Percentiles rank a stretch among this genome's conserved stretches.
Evolutionary conservation across 768 basidiomycete genomes (phyloP).

Genomic region (Boletales sp.): DNA sequence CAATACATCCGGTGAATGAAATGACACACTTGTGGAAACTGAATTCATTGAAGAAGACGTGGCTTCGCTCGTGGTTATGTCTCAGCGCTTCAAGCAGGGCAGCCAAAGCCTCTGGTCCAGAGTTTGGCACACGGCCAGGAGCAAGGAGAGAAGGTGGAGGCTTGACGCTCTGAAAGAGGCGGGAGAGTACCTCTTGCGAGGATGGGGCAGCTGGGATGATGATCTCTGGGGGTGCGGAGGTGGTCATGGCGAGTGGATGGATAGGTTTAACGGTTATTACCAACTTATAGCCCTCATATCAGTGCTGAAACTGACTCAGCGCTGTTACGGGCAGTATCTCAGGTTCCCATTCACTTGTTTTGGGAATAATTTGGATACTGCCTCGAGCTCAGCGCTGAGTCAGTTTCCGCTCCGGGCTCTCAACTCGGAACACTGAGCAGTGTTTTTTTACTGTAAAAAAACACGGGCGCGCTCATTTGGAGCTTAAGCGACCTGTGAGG

Average conservation of each 20-base stretch:
- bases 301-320: too few relatives aligned
- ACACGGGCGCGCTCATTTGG: too few relatives aligned
- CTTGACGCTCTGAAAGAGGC: constrained; percentile 31
- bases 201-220: constrained; percentile 21
- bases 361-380: too few relatives aligned
- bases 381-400: too few relatives aligned
- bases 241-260: constrained; percentile 10
- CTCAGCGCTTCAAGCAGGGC: constrained; percentile 40
- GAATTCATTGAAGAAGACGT: constrained; percentile 49
- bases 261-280: not conserved
- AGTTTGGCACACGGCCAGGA: constrained; percentile 36
- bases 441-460: too few relatives aligned
- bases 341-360: too few relatives aligned
- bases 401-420: too few relatives aligned
- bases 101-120: constrained; percentile 36
- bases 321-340: too few relatives aligned
- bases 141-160: constrained; percentile 33
- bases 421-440: too few relatives aligned
- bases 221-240: constrained; percentile 25
- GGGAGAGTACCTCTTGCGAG: constrained; percentile 17
- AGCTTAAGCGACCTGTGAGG: too few relatives aligned
- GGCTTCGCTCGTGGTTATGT: constrained; percentile 51
- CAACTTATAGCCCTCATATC: constrained; percentile 8
- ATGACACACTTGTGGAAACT: constrained; percentile 30
- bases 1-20: not conserved